Evolutionary conservation across 768 basidiomycete genomes (phyloP).

Genomic region (Cystobasidium tubakii): DNA sequence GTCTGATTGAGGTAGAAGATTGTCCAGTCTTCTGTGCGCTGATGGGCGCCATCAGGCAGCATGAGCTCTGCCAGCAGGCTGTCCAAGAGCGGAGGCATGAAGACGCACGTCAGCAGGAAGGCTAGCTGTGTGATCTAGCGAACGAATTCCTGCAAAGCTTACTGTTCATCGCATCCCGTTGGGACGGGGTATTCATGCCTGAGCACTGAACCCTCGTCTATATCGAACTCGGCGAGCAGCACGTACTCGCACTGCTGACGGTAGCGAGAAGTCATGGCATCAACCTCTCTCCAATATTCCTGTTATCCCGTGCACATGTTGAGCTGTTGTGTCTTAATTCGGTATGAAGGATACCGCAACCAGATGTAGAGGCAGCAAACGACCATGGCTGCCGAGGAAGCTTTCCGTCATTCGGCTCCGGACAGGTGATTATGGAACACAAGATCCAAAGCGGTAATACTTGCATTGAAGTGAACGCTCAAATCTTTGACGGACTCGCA

Average conservation of each 20-base stretch:
- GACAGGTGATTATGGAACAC: too few species aligned
- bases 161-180: conserved; percentile 91
- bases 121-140: neutral
- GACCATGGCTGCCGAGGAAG: too few species aligned
- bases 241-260: conserved; percentile 56
- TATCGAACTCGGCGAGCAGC: conserved; percentile 97
- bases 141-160: conserved; percentile 47
- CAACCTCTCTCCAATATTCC: neutral
- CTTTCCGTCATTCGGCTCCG: too few species aligned
- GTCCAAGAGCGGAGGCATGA: neutral
- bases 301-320: neutral
- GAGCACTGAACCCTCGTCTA: conserved; percentile 84
- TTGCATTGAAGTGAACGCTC: too few species aligned
- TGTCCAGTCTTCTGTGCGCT: conserved; percentile 93
- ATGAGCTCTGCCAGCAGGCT: conserved; percentile 93
- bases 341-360: too few species aligned
- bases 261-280: neutral
- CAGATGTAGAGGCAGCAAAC: too few species aligned
- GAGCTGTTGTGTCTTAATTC: too few species aligned
- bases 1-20: conserved; percentile 86
- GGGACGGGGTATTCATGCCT: conserved; percentile 95
- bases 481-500: too few species aligned
- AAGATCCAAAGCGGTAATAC: too few species aligned
- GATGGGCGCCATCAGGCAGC: conserved; percentile 96
- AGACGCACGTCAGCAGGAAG: neutral